Percentiles rank a stretch among this genome's conserved stretches.
Evolutionary conservation across 1,284 basidiomycete species (phyloP).

Genomic region (Ceraceosorus guamensis): DNA sequence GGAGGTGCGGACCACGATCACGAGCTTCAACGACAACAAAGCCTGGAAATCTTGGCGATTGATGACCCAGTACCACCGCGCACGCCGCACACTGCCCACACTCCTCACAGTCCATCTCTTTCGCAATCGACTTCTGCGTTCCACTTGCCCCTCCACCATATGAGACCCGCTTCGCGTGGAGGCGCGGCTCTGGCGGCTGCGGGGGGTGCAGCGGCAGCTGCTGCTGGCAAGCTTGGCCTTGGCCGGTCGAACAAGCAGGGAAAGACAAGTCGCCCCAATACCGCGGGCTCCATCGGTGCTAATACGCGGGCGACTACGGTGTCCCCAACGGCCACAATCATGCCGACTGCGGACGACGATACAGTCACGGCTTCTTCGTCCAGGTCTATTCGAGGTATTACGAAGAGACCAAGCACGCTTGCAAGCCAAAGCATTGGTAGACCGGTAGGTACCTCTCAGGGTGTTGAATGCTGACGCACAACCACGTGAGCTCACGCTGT

Average conservation of each 20-base stretch:
- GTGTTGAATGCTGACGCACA: neutral
- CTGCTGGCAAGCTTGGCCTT: conserved; percentile 33
- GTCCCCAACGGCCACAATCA: conserved; percentile 17
- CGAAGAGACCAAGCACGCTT: conserved; percentile 10
- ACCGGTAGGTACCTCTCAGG: conserved; percentile 1
- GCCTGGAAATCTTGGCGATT: too few species aligned
- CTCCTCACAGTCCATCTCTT: too few species aligned
- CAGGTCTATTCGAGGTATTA: neutral
- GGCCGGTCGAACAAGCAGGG: conserved; percentile 27
- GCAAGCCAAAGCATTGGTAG: neutral
- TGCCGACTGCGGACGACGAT: conserved; percentile 21
- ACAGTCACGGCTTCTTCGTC: neutral
- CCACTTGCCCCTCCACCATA: too few species aligned
- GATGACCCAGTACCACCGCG: too few species aligned
- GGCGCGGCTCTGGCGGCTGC: conserved; percentile 28
- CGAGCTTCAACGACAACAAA: too few species aligned
- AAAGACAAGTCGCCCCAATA: conserved; percentile 25
- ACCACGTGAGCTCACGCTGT: neutral
- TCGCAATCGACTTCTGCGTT: too few species aligned
- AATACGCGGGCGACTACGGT: conserved; percentile 12
- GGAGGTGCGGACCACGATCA: too few species aligned
- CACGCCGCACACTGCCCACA: too few species aligned
- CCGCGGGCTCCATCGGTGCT: conserved; percentile 30
- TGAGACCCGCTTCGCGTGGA: conserved; percentile 15
- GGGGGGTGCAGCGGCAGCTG: conserved; percentile 30